Evolutionary conservation across 768 basidiomycete species (phyloP).

Genomic region (Hirschioporus abietinus): DNA sequence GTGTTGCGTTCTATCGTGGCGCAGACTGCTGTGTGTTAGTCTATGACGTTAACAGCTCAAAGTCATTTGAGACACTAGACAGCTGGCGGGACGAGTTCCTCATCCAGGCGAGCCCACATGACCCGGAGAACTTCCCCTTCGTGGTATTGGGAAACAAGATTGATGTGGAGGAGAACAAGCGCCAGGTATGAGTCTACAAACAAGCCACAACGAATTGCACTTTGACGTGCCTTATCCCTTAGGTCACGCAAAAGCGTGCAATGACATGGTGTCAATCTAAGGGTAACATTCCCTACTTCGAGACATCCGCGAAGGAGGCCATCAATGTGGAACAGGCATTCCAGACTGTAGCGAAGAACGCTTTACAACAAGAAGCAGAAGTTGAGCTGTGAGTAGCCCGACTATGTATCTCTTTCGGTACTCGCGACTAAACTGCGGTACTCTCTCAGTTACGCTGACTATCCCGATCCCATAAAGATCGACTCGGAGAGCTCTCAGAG

Average conservation of each 20-base stretch:
- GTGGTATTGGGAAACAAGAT: conserved; percentile 99
- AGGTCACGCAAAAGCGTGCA: conserved; percentile 99
- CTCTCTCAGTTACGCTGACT: conserved; percentile 82
- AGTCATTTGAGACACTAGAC: conserved; percentile 97
- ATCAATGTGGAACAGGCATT: conserved; percentile 99
- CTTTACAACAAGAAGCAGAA: conserved; percentile 94
- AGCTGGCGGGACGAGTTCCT: conserved; percentile 99
- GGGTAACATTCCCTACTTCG: conserved; percentile 99
- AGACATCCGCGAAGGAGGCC: conserved; percentile 99
- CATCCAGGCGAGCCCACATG: conserved; percentile 96
- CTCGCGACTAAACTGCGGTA: conserved; percentile 13
- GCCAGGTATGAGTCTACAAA: conserved; percentile 58
- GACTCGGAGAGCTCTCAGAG: conserved; percentile 89
- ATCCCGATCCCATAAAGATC: conserved; percentile 97
- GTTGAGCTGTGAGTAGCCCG: conserved; percentile 71
- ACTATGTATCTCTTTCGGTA: conserved; percentile 13
- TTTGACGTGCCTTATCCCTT: conserved; percentile 3
- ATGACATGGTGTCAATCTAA: conserved; percentile 99
- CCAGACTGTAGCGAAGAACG: conserved; percentile 99
- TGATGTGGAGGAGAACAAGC: conserved; percentile 97
- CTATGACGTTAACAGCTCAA: conserved; percentile 97
- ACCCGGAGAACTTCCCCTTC: conserved; percentile 99
- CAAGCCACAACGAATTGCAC: neutral
- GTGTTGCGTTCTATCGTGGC: conserved; percentile 98
- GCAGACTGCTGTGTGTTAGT: conserved; percentile 99